Evolutionary conservation across 768 basidiomycete genomes (phyloP).

Genomic region (Phylloporus sp.): DNA sequence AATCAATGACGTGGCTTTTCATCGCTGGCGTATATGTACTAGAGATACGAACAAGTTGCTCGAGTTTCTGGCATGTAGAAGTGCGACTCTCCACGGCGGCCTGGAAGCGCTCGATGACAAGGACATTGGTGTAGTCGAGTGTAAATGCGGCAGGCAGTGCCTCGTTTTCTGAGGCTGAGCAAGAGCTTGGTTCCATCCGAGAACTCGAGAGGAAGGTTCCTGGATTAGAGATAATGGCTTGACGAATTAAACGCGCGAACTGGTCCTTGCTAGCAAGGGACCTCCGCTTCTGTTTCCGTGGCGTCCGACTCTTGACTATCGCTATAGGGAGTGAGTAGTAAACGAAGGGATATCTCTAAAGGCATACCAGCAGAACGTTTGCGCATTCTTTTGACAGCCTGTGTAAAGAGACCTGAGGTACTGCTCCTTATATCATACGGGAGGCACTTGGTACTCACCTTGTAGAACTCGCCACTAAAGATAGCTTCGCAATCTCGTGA

Average conservation of each 20-base stretch:
- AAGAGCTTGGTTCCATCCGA: not conserved
- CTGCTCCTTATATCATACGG: not conserved
- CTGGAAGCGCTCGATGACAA: constrained; percentile 26
- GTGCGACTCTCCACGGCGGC: constrained; percentile 25
- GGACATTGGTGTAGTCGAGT: constrained; percentile 24
- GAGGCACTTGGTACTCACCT: constrained; percentile 1
- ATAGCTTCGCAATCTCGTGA: not conserved
- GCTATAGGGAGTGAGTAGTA: not conserved
- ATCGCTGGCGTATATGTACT: constrained; percentile 15
- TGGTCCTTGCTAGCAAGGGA: constrained; percentile 23
- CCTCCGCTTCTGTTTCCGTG: constrained; percentile 24
- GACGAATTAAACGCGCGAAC: constrained; percentile 22
- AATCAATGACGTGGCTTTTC: constrained; percentile 18
- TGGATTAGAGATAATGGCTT: constrained; percentile 7
- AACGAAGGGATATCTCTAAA: not conserved
- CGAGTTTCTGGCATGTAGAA: constrained; percentile 27
- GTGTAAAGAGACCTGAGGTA: not conserved
- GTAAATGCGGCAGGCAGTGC: not conserved
- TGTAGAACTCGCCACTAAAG: not conserved
- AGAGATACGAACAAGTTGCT: constrained; percentile 24
- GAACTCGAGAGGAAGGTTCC: constrained; percentile 1
- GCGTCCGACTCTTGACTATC: constrained; percentile 14
- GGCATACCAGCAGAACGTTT: constrained; percentile 2
- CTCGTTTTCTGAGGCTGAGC: constrained; percentile 4
- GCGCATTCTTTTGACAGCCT: not conserved